A percentile compares a stretch with the other conserved stretches of the same genome.
Conservation (phyloP, 306 rosid genomes). For the Luffa aegyptiaca region DNA sequence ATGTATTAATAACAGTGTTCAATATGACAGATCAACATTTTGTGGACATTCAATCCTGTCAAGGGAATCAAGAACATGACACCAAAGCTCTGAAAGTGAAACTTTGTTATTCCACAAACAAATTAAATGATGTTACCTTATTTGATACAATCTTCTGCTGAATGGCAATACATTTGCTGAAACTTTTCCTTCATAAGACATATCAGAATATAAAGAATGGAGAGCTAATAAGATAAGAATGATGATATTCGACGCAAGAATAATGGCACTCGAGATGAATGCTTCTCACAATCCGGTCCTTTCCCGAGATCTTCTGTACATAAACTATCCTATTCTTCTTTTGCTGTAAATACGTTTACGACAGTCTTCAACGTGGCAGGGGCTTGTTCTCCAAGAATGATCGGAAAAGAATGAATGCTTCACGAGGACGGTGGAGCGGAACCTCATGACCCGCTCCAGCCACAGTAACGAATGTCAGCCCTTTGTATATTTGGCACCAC, state of each 20-base stretch:
- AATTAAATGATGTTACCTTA: background rate
- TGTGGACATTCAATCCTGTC: background rate
- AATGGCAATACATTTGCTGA: background rate
- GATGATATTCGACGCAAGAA: slow-evolving; percentile 13
- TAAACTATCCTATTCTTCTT: slow-evolving; percentile 19
- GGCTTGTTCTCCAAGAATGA: slow-evolving; percentile 80
- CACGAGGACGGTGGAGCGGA: slow-evolving; percentile 83
- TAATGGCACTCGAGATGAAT: slow-evolving; percentile 48
- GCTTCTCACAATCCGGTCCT: slow-evolving; percentile 34
- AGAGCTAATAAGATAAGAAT: background rate
- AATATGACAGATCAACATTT: background rate
- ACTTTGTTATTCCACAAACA: background rate
- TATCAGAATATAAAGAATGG: slow-evolving; percentile 3
- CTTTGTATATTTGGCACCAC: slow-evolving; percentile 83
- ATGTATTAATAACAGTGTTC: background rate
- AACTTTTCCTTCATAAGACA: background rate
- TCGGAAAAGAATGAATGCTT: slow-evolving; percentile 74
- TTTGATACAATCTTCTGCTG: background rate
- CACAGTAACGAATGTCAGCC: slow-evolving; percentile 70
- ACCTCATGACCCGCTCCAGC: slow-evolving; percentile 96
- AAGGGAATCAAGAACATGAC: background rate
- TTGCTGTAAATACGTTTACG: slow-evolving; percentile 24
- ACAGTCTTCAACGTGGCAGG: slow-evolving; percentile 33
- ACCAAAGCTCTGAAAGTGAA: background rate
- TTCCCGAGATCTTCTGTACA: slow-evolving; percentile 5